Conservation (phyloP, 805 yeast genomes). For the Kuraishia ogatae region DNA sequence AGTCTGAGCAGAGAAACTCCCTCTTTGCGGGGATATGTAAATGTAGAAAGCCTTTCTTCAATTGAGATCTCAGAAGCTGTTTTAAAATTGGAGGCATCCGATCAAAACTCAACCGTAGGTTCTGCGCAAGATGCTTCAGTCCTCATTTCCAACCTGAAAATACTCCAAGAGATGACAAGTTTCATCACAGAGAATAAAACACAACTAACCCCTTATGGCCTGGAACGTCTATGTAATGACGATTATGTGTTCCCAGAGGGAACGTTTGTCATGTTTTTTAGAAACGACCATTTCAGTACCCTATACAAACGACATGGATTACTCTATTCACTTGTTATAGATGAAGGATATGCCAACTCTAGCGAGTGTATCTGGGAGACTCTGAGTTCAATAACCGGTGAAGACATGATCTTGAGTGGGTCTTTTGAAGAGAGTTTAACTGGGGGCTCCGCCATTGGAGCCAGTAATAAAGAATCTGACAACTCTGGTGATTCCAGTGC, state of each 20-base stretch:
- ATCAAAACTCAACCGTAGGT: too few species aligned
- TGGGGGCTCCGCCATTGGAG: not conserved
- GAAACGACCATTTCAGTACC: conserved; percentile 87
- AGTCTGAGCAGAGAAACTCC: not conserved
- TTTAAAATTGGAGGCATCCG: not conserved
- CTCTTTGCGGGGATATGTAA: not conserved
- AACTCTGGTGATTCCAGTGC: not conserved
- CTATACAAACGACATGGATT: conserved; percentile 39
- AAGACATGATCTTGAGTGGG: conserved; percentile 62
- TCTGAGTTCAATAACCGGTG: conserved; percentile 56
- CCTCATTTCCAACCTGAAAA: not conserved
- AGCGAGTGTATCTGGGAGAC: conserved; percentile 76
- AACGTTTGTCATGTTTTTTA: conserved; percentile 62
- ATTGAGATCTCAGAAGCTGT: not conserved
- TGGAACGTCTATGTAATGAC: conserved; percentile 29
- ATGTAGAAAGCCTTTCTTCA: not conserved
- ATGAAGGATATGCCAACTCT: conserved; percentile 46
- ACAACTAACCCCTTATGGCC: conserved; percentile 69
- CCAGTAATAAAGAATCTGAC: not conserved
- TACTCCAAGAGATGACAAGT: conserved; percentile 5
- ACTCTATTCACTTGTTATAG: conserved; percentile 65
- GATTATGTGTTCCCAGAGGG: conserved; percentile 34
- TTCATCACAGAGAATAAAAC: conserved; percentile 60
- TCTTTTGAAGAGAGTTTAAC: conserved; percentile 26
- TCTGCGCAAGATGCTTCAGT: too few species aligned